Percentiles rank a stretch among this genome's conserved stretches.
These are phyloP conservation scores for Drechslerella coelobrocha DNA, from an alignment of 2,329 filamentous ascomycete genomes.

Conservation along the genomic window DNA sequence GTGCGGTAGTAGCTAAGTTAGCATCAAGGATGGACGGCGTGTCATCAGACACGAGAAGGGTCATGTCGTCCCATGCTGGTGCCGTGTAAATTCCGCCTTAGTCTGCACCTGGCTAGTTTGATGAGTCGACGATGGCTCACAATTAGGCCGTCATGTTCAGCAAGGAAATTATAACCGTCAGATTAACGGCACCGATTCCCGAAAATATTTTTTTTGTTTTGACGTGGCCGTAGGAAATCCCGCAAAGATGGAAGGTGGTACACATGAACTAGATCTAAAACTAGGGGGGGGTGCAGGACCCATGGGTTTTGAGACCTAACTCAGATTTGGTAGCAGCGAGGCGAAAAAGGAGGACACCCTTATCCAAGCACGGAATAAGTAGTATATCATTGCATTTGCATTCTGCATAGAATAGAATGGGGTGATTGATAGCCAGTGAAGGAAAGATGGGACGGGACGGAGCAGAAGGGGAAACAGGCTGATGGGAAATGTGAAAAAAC, in stretches of 20 bases:
- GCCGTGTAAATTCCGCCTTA: no score
- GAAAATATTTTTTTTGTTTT: neutral
- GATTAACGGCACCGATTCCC: neutral
- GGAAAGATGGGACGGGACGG: no score
- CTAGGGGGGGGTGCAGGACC: neutral
- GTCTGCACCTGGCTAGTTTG: neutral
- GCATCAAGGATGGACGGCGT: neutral
- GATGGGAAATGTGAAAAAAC: constrained; percentile 10
- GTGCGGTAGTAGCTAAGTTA: neutral
- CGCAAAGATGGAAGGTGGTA: neutral
- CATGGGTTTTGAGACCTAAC: neutral
- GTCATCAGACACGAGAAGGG: neutral
- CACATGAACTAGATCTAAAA: neutral
- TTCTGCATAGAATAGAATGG: neutral
- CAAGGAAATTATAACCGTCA: neutral
- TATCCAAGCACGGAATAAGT: neutral
- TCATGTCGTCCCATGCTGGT: neutral
- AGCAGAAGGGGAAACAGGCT: no score
- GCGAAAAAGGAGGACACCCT: neutral
- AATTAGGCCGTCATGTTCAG: neutral
- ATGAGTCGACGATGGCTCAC: neutral
- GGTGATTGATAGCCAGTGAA: neutral
- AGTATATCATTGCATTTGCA: neutral
- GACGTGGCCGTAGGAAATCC: neutral
- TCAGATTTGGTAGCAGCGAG: neutral